phyloP scores from a whole-genome alignment of 768 basidiomycete species.

The Trametes meyenii region DNA sequence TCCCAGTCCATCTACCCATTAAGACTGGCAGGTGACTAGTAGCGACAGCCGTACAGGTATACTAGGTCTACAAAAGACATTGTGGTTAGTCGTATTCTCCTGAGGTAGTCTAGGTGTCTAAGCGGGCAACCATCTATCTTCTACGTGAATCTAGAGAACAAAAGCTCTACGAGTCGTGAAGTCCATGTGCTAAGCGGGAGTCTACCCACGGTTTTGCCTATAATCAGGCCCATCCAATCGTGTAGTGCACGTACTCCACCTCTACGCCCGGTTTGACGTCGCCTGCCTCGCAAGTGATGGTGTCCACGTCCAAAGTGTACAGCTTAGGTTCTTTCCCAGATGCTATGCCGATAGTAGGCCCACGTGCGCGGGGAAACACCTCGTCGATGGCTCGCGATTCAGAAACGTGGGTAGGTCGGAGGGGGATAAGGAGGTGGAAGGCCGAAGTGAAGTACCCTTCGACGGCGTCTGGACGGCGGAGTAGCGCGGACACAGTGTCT shows the following conservation, averaged over 20 bases:
- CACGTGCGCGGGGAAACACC: slow-evolving; percentile 44
- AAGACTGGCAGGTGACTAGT: too few species aligned
- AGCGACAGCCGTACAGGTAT: too few species aligned
- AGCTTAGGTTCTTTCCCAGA: slow-evolving; percentile 33
- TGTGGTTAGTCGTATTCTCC: too few species aligned
- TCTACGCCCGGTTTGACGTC: slow-evolving; percentile 38
- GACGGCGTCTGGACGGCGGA: slow-evolving; percentile 32
- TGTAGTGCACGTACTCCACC: slow-evolving; percentile 72
- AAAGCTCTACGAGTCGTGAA: too few species aligned
- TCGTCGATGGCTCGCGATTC: slow-evolving; percentile 64
- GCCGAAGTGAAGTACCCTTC: slow-evolving; percentile 11
- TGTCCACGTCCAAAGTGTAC: slow-evolving; percentile 55
- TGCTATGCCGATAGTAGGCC: background rate
- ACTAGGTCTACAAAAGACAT: too few species aligned
- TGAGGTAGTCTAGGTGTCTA: too few species aligned
- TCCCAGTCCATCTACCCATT: too few species aligned
- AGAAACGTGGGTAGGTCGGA: slow-evolving; percentile 61
- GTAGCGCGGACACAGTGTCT: slow-evolving; percentile 42
- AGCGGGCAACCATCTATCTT: too few species aligned
- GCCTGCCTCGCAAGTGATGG: slow-evolving; percentile 54
- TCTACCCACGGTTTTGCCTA: too few species aligned
- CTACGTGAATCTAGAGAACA: too few species aligned
- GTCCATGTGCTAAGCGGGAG: too few species aligned
- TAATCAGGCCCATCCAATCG: slow-evolving; percentile 62
- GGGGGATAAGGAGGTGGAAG: slow-evolving; percentile 81